phyloP scores from a whole-genome alignment of 202 grass and related monocot species.

The Carex arenaria region DNA sequence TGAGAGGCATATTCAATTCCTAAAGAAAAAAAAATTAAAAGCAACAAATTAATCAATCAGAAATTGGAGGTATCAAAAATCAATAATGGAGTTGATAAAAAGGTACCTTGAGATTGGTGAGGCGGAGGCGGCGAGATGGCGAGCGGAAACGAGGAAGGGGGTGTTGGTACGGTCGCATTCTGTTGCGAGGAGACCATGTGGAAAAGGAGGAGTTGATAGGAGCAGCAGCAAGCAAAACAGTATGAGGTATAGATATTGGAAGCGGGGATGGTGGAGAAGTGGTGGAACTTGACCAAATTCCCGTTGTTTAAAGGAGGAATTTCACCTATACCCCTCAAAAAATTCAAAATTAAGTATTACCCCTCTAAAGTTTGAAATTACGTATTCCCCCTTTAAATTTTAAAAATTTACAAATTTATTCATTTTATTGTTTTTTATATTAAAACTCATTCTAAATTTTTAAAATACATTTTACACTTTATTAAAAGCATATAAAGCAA shows the following conservation, averaged over 20 bases:
- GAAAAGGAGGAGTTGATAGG: not conserved
- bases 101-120: constrained; percentile 15
- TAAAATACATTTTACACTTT: too few species aligned
- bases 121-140: not conserved
- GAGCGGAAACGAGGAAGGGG: not conserved
- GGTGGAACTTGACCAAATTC: not conserved
- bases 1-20: constrained; percentile 2
- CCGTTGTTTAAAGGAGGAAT: not conserved
- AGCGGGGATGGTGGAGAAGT: not conserved
- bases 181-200: constrained; percentile 2
- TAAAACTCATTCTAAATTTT: too few species aligned
- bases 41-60: not conserved
- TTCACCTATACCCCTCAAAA: too few species aligned
- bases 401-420: too few species aligned
- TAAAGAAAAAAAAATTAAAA: not conserved
- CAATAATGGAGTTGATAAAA: not conserved
- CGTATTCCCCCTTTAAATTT: too few species aligned
- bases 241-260: not conserved
- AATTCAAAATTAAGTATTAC: too few species aligned
- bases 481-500: too few species aligned
- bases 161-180: not conserved
- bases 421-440: too few species aligned
- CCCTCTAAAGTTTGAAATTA: too few species aligned
- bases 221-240: not conserved
- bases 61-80: not conserved